Conservation (phyloP, 495 filamentous ascomycete species). For the Hypoxylon fragiforme region DNA sequence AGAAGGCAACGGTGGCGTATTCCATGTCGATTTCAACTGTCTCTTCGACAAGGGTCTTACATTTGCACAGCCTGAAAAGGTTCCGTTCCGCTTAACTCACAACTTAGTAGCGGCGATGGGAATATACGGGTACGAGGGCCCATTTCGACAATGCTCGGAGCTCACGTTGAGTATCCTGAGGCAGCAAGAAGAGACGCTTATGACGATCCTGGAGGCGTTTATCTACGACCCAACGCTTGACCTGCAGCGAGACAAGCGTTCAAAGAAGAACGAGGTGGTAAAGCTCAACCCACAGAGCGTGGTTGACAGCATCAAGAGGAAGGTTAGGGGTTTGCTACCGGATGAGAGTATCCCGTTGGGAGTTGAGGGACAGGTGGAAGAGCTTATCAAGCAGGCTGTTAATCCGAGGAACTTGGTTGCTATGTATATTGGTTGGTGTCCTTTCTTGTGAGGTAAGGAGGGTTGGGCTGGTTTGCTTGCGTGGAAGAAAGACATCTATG, state of each 20-base stretch:
- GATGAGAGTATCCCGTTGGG: slow-evolving; percentile 87
- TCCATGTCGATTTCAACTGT: slow-evolving; percentile 99
- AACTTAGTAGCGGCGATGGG: slow-evolving; percentile 99
- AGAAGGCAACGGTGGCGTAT: slow-evolving; percentile 88
- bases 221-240: slow-evolving; percentile 95
- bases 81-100: slow-evolving; percentile 97
- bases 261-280: slow-evolving; percentile 60
- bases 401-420: slow-evolving; percentile 72
- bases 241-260: slow-evolving; percentile 78
- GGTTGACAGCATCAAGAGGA: slow-evolving; percentile 83
- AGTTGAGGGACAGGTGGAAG: slow-evolving; percentile 94
- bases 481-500: no score
- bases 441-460: slow-evolving; percentile 68
- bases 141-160: slow-evolving; percentile 89
- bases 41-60: slow-evolving; percentile 98
- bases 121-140: slow-evolving; percentile 87
- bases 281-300: slow-evolving; percentile 88
- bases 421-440: slow-evolving; percentile 99
- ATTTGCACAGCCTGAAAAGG: slow-evolving; percentile 90
- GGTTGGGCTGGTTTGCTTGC: background rate
- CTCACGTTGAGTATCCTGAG: slow-evolving; percentile 81
- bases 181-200: slow-evolving; percentile 90
- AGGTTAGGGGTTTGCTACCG: slow-evolving; percentile 80
- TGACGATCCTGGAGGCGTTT: slow-evolving; percentile 96
- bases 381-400: slow-evolving; percentile 82